Conservation (phyloP, 2,329 filamentous ascomycete genomes). For the Phymatotrichopsis omnivora region DNA sequence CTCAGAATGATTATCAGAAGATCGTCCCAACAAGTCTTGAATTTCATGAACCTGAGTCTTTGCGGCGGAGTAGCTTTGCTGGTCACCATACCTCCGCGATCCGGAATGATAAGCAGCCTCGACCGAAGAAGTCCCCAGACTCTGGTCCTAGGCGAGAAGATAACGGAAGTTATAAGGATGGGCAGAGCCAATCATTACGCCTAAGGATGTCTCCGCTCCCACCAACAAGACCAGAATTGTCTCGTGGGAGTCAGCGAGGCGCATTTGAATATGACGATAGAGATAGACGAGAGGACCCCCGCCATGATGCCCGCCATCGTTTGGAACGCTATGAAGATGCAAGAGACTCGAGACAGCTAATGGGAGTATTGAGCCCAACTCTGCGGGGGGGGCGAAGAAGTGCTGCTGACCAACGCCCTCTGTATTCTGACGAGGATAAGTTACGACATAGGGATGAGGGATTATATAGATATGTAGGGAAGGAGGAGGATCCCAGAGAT, state of each 20-base stretch:
- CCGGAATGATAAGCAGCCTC: constrained; percentile 23
- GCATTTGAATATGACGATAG: constrained; percentile 26
- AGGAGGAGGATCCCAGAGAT: constrained; percentile 24
- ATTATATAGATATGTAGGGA: constrained; percentile 25
- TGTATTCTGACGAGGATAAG: constrained; percentile 24
- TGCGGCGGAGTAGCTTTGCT: constrained; percentile 22
- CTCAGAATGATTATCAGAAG: constrained; percentile 20
- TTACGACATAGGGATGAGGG: constrained; percentile 19
- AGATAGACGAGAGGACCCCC: constrained; percentile 22
- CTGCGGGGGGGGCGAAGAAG: constrained; percentile 20
- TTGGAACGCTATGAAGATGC: constrained; percentile 20
- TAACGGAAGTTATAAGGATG: constrained; percentile 20
- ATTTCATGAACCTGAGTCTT: constrained; percentile 22
- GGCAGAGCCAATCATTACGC: constrained; percentile 15
- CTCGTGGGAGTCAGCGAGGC: constrained; percentile 19
- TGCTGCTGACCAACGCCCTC: constrained; percentile 21
- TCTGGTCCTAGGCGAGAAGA: constrained; percentile 18
- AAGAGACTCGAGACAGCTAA: constrained; percentile 24
- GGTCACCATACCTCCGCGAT: constrained; percentile 18
- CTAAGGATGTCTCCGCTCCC: constrained; percentile 15
- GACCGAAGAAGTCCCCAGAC: constrained; percentile 20
- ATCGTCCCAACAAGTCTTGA: constrained; percentile 18
- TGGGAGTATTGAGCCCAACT: constrained; percentile 17
- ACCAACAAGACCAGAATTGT: constrained; percentile 20
- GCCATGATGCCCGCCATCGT: constrained; percentile 22